Conservation (phyloP, 2,329 filamentous ascomycete species). For the Botrytis porri region DNA sequence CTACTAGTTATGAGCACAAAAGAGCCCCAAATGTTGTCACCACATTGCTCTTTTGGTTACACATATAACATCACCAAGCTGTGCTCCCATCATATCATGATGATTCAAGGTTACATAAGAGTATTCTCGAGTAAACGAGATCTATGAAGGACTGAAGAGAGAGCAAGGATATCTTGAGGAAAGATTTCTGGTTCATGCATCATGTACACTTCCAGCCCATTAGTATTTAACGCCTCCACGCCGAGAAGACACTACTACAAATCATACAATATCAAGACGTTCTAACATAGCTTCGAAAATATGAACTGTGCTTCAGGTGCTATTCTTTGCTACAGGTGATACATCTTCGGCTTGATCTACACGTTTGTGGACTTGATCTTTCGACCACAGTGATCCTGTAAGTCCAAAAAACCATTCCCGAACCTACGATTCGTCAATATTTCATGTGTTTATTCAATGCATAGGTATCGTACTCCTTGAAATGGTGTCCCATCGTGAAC, state of each 20-base stretch:
- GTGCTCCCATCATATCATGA: neutral
- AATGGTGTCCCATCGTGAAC: slow-evolving; percentile 45
- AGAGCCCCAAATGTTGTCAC: neutral
- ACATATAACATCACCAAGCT: neutral
- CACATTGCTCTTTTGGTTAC: neutral
- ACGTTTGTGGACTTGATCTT: slow-evolving; percentile 30
- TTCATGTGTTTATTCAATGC: too few relatives aligned
- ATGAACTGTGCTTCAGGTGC: slow-evolving; percentile 20
- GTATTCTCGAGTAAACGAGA: neutral
- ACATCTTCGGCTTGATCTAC: slow-evolving; percentile 25
- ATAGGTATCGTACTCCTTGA: slow-evolving; percentile 46
- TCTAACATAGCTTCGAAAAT: neutral
- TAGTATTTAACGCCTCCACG: slow-evolving; percentile 18
- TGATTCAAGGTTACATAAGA: neutral
- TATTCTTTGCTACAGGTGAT: slow-evolving; percentile 25
- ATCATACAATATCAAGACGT: neutral
- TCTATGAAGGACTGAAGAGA: neutral
- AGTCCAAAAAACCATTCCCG: slow-evolving; percentile 43
- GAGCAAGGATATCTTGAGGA: neutral
- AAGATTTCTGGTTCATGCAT: slow-evolving; percentile 8
- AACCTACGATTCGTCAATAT: slow-evolving; percentile 37
- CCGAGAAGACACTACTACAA: slow-evolving; percentile 13
- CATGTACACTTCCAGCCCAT: slow-evolving; percentile 2
- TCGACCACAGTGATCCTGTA: slow-evolving; percentile 38
- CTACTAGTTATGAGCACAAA: neutral